Evolutionary conservation across 2,329 filamentous ascomycete species (phyloP).

Genomic region (Pyricularia grisea): DNA sequence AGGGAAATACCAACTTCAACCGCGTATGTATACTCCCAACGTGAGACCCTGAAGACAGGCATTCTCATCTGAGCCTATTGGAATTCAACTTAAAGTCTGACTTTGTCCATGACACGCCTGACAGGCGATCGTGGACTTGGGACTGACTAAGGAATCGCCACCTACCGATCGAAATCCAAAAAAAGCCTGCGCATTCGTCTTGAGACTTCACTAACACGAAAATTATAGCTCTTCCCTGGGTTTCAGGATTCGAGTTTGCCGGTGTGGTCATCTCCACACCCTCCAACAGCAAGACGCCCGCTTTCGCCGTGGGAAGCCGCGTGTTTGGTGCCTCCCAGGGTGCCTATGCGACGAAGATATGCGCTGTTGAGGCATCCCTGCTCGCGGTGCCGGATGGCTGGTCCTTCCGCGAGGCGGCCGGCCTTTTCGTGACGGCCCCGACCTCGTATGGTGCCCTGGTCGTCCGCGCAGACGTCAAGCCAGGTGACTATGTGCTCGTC

Average conservation of each 20-base stretch:
- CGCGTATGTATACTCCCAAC: constrained; percentile 33
- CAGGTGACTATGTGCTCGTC: constrained; percentile 78
- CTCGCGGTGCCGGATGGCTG: constrained; percentile 71
- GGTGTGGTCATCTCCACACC: constrained; percentile 56
- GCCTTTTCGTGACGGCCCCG: constrained; percentile 84
- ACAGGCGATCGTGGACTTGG: not conserved
- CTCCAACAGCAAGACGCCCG: constrained; percentile 31
- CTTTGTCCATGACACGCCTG: not conserved
- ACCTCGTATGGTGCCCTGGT: constrained; percentile 83
- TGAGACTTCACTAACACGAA: not conserved
- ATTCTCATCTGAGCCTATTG: not conserved
- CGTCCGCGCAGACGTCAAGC: constrained; percentile 63
- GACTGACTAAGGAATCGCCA: not conserved
- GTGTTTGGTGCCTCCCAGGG: constrained; percentile 86
- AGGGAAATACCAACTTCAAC: constrained; percentile 92
- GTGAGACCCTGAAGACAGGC: not conserved
- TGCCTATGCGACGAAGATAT: constrained; percentile 71
- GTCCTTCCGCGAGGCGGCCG: constrained; percentile 77
- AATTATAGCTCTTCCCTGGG: constrained; percentile 64
- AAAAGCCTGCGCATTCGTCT: not conserved
- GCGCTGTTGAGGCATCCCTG: constrained; percentile 55
- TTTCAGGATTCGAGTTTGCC: constrained; percentile 79
- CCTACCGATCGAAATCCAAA: not conserved
- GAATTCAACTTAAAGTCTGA: not conserved
- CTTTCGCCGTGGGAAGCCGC: constrained; percentile 67